phyloP scores from a whole-genome alignment of 2,329 filamentous ascomycete genomes.

The Aulographum hederae region DNA sequence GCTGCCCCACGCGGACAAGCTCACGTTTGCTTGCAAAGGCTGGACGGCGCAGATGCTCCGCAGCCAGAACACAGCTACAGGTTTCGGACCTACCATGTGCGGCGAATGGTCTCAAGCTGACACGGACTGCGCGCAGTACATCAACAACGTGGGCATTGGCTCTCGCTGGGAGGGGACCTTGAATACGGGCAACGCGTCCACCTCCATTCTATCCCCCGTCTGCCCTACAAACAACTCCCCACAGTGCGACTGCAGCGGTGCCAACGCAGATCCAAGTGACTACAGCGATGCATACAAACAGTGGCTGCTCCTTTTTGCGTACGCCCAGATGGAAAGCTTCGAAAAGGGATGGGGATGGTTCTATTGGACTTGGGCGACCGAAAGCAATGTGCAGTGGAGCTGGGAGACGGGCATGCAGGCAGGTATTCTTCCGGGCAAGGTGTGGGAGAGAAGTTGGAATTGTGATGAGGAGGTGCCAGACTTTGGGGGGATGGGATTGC shows the following conservation, averaged over 20 bases:
- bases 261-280: slow-evolving; percentile 51
- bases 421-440: slow-evolving; percentile 52
- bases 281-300: slow-evolving; percentile 65
- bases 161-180: slow-evolving; percentile 86
- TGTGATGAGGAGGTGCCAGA: slow-evolving; percentile 21
- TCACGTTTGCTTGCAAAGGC: slow-evolving; percentile 69
- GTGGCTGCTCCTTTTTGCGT: slow-evolving; percentile 76
- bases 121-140: slow-evolving; percentile 72
- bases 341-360: slow-evolving; percentile 95
- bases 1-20: slow-evolving; percentile 64
- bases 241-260: slow-evolving; percentile 53
- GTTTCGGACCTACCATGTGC: slow-evolving; percentile 85
- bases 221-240: slow-evolving; percentile 48
- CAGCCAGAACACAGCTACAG: slow-evolving; percentile 54
- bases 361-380: slow-evolving; percentile 98
- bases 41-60: slow-evolving; percentile 66
- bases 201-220: slow-evolving; percentile 46
- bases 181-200: slow-evolving; percentile 43
- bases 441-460: slow-evolving; percentile 22
- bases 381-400: slow-evolving; percentile 76
- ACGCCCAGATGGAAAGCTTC: slow-evolving; percentile 91
- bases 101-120: slow-evolving; percentile 97
- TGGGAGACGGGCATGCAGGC: slow-evolving; percentile 64
- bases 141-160: slow-evolving; percentile 81
- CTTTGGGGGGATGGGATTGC: slow-evolving; percentile 20